Conservation (phyloP, 768 basidiomycete genomes). For the Rhizopogon salebrosus region DNA sequence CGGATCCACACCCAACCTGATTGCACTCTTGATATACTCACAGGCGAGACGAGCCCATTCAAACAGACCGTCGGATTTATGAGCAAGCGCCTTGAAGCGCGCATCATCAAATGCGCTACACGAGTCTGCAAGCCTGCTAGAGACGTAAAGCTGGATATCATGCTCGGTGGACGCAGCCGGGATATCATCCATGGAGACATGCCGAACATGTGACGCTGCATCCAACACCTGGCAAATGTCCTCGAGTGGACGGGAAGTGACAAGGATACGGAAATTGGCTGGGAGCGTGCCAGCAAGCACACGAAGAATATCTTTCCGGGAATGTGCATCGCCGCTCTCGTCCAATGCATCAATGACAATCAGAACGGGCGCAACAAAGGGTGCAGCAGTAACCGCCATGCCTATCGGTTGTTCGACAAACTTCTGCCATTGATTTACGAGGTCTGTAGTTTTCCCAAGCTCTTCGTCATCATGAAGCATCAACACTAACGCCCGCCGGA, state of each 20-base stretch:
- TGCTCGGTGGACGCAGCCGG: background rate
- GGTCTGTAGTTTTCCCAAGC: background rate
- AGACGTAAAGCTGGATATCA: conserved; percentile 1
- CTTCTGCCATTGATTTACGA: conserved; percentile 9
- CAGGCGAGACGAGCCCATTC: conserved; percentile 7
- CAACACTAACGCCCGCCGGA: background rate
- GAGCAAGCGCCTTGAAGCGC: background rate
- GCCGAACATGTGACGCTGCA: background rate
- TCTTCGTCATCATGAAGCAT: background rate
- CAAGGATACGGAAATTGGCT: conserved; percentile 10
- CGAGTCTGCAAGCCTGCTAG: background rate
- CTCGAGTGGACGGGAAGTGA: conserved; percentile 8
- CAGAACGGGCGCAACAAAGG: conserved; percentile 12
- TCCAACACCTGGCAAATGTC: conserved; percentile 6
- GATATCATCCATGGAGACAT: background rate
- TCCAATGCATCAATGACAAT: conserved; percentile 23
- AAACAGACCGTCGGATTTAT: conserved; percentile 4
- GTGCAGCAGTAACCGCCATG: no score
- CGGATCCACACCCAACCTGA: background rate
- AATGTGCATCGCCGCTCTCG: conserved; percentile 6
- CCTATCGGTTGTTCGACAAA: conserved; percentile 10
- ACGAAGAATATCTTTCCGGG: conserved; percentile 12
- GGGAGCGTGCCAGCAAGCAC: background rate
- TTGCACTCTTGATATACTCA: conserved; percentile 1
- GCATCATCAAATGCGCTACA: background rate